Evolutionary conservation across 257 asterid genomes (phyloP).

Genomic region (Capsicum pubescens): DNA sequence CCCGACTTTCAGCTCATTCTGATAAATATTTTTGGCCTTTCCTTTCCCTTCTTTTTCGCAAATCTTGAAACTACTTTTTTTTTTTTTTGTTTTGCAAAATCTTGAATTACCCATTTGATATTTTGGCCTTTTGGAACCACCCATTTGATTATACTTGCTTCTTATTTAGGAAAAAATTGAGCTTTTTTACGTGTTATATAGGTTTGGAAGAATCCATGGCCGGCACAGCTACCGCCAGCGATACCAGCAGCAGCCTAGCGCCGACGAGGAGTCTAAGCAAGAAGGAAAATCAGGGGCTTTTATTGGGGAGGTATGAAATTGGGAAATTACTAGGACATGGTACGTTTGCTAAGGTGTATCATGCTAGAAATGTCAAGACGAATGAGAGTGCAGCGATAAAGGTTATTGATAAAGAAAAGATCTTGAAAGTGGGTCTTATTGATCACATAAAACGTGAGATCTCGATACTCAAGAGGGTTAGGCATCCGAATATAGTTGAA

Average conservation of each 20-base stretch:
- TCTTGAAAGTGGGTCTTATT: constrained; percentile 73
- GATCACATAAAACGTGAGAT: constrained; percentile 91
- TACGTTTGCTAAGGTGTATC: constrained; percentile 89
- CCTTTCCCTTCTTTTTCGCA: not conserved
- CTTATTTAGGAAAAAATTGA: not conserved
- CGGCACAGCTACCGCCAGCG: constrained; percentile 22
- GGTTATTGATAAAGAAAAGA: constrained; percentile 88
- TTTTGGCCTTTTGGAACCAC: constrained; percentile 6
- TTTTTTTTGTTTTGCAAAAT: not conserved
- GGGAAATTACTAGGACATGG: constrained; percentile 89
- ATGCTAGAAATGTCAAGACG: constrained; percentile 72
- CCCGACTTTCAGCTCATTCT: not conserved
- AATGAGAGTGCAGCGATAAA: constrained; percentile 81
- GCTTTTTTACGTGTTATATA: not conserved
- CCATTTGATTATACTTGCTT: not conserved
- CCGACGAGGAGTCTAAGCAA: constrained; percentile 38
- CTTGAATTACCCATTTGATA: not conserved
- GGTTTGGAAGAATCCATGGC: constrained; percentile 22
- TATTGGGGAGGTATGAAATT: constrained; percentile 71
- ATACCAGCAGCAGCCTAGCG: constrained; percentile 29
- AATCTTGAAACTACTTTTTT: not conserved
- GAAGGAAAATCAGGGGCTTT: constrained; percentile 59
- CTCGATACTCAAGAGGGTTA: constrained; percentile 84
- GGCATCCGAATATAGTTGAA: constrained; percentile 94
- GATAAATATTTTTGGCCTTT: not conserved